These are phyloP conservation scores for Ceratonia siliqua DNA, from an alignment of 306 rosid genomes.

Conservation along the genomic window DNA sequence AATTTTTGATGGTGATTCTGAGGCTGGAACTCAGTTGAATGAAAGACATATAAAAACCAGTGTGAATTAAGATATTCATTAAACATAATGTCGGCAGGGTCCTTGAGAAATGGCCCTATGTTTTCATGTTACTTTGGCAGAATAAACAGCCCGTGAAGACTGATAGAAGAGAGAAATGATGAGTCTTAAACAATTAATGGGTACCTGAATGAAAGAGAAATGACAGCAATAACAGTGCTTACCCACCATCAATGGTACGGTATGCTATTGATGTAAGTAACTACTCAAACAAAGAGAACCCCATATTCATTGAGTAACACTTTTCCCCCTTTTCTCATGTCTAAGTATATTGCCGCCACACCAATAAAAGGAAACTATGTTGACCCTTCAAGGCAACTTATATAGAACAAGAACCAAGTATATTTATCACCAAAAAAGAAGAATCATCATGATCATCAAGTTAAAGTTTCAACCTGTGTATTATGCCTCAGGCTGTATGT, in stretches of 20 bases:
- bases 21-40: constrained; percentile 1
- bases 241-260: constrained; percentile 41
- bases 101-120: no score
- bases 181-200: neutral
- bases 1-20: no score
- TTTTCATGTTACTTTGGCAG: constrained; percentile 18
- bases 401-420: neutral
- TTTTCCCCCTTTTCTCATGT: constrained; percentile 13
- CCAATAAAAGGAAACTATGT: constrained; percentile 48
- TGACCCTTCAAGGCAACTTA: constrained; percentile 46
- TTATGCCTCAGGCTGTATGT: constrained; percentile 21
- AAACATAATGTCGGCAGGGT: no score
- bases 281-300: constrained; percentile 32
- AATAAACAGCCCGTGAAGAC: constrained; percentile 24
- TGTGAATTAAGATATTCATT: no score
- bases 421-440: neutral
- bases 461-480: neutral
- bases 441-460: constrained; percentile 18
- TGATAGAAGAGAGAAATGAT: neutral
- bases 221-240: constrained; percentile 47
- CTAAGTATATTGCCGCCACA: constrained; percentile 34
- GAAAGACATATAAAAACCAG: neutral
- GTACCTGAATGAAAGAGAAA: constrained; percentile 35
- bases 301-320: constrained; percentile 29
- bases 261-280: constrained; percentile 38